Percentiles rank a stretch among this genome's conserved stretches.
Evolutionary conservation across 768 basidiomycete genomes (phyloP).

Genomic region (Russula sp.): DNA sequence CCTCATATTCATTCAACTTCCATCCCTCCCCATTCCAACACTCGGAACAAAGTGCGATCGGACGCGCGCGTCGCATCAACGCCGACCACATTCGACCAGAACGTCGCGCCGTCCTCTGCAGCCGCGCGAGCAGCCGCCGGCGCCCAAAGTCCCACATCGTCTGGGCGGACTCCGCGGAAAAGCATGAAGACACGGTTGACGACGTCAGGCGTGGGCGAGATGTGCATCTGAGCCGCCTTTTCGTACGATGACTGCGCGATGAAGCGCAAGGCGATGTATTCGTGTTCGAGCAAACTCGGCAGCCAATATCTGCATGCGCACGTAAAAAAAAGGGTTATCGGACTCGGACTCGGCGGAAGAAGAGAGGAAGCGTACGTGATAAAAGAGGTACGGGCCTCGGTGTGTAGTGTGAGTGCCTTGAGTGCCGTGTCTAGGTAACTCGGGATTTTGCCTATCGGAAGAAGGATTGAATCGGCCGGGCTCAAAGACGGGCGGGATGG

Average conservation of each 20-base stretch:
- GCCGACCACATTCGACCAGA: conserved; percentile 41
- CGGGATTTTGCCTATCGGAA: conserved; percentile 36
- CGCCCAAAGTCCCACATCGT: conserved; percentile 35
- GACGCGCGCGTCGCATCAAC: conserved; percentile 34
- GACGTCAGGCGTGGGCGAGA: conserved; percentile 44
- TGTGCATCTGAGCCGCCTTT: conserved; percentile 39
- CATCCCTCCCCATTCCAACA: conserved; percentile 46
- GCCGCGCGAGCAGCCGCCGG: conserved; percentile 30
- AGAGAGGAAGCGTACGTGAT: conserved; percentile 40
- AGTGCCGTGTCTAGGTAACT: conserved; percentile 40
- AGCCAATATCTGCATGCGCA: conserved; percentile 41
- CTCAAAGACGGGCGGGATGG: conserved; percentile 11
- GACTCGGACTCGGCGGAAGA: conserved; percentile 31
- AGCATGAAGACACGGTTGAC: conserved; percentile 49
- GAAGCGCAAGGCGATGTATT: conserved; percentile 46
- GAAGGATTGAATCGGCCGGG: conserved; percentile 25
- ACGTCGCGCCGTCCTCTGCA: conserved; percentile 30
- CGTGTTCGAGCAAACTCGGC: conserved; percentile 42
- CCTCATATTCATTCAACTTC: background rate
- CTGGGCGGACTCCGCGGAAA: conserved; percentile 40
- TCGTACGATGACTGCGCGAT: conserved; percentile 45
- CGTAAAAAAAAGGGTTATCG: background rate
- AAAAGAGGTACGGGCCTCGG: conserved; percentile 46
- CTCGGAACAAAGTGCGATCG: conserved; percentile 39
- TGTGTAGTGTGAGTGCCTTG: conserved; percentile 40